Base-by-base conservation (phyloP, 73 alveolate genomes). In the Loxodes magnus region DNA sequence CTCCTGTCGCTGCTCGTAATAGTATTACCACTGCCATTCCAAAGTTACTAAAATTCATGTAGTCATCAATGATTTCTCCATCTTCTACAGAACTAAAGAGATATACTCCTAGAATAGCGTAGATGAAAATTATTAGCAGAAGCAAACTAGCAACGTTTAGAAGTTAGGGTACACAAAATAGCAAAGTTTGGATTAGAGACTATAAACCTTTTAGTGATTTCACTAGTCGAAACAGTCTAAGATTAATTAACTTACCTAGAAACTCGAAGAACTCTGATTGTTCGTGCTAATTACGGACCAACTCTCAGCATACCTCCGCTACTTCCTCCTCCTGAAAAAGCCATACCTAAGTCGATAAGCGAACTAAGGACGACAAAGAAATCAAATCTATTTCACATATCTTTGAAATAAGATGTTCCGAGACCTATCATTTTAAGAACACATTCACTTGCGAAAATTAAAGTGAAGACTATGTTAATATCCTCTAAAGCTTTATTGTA, bases 1-100 rank as follows among this genome's bases (percentile, higher is more conserved):
- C 96, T 31, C 96, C 96, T 10, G 98, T 87, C 0, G 98, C 83
- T n/a, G 79, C 49, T 31, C 94, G 41, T 36, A 90, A 64, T 9
- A 90, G 81, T 26, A 70, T 33, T 0, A 90, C 26, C 46, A 87
- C 55, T 2, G 96, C 87, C 35, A 38, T 28, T 19, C 77, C 71
- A 57, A 90, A 86, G 44, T 82, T 74, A 22, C 71, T 43, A 44
- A 90, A 82, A 56, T 90, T 87, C 28, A 46, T 67, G 36, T 76
- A 65, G 25, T 74, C 71, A 57, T 82, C 72, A 15, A 82, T 52
- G 15, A 65, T 57, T 12, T 73, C 78, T 23, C 80, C 82, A 43
- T 29, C 42, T 15, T 22, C 67, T 2, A 84, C 66, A 51, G 26
- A 43, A 42, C 69, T 76, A 67, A 86, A 90, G 27, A 90, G 66